Conservation (phyloP, 148 eudicot genomes). For the Arctostaphylos glauca region DNA sequence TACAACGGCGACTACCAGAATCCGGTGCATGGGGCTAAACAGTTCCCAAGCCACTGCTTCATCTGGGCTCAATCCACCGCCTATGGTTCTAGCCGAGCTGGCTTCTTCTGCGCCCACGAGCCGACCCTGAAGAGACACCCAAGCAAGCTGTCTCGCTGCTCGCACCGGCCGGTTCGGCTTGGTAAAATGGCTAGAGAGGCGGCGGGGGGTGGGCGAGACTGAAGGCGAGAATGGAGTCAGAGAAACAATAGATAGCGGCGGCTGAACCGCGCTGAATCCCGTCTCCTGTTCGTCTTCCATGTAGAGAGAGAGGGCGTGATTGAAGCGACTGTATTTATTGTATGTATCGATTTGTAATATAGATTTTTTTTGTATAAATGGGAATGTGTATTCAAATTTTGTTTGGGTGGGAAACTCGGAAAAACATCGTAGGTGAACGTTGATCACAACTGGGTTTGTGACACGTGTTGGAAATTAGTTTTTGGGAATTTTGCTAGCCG, state of each 20-base stretch:
- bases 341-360: not conserved
- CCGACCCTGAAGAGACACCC: constrained; percentile 79
- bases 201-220: constrained; percentile 40
- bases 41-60: constrained; percentile 78
- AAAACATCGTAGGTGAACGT: not conserved
- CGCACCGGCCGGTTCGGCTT: constrained; percentile 47
- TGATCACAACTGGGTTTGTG: not conserved
- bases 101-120: constrained; percentile 81
- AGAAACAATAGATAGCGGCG: not conserved
- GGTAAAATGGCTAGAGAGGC: constrained; percentile 63
- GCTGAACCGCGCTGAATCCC: constrained; percentile 1
- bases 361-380: not conserved
- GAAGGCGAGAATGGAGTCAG: constrained; percentile 28
- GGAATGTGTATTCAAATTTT: constrained; percentile 13
- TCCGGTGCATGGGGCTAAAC: constrained; percentile 74
- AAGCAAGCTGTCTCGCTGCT: constrained; percentile 42
- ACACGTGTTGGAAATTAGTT: not conserved
- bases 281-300: constrained; percentile 6
- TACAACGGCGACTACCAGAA: constrained; percentile 61
- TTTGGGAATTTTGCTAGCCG: constrained; percentile 16
- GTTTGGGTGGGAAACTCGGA: constrained; percentile 13
- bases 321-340: constrained; percentile 11
- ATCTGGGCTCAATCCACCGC: constrained; percentile 33
- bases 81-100: constrained; percentile 50
- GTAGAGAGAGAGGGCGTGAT: constrained; percentile 21